Evolutionary conservation across 2,329 filamentous ascomycete genomes (phyloP).

Genomic region (Penicillium sp.): DNA sequence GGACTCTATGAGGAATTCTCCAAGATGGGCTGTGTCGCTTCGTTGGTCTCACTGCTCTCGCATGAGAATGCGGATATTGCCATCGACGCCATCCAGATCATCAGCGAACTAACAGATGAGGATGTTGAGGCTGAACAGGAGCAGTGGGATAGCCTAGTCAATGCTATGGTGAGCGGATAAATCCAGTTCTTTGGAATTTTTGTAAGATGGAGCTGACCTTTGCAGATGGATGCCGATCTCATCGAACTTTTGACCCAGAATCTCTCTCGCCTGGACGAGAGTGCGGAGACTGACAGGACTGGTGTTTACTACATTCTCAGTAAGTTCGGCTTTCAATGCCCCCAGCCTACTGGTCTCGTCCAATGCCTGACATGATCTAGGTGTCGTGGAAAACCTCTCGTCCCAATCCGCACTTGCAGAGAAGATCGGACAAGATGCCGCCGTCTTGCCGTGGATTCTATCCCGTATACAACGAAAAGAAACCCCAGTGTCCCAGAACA

Average conservation of each 20-base stretch:
- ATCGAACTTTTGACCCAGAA: slow-evolving; percentile 56
- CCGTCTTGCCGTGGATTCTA: slow-evolving; percentile 78
- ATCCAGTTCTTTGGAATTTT: too few species aligned
- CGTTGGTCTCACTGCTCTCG: slow-evolving; percentile 79
- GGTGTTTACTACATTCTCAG: slow-evolving; percentile 85
- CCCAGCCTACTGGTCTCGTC: too few species aligned
- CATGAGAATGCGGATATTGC: slow-evolving; percentile 98
- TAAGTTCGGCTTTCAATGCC: slow-evolving; percentile 28
- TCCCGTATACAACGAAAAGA: slow-evolving; percentile 74
- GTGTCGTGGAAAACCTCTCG: slow-evolving; percentile 83
- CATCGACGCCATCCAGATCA: slow-evolving; percentile 86
- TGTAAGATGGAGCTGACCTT: slow-evolving; percentile 23
- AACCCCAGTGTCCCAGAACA: slow-evolving; percentile 78
- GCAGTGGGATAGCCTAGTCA: slow-evolving; percentile 79
- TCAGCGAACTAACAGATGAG: slow-evolving; percentile 90
- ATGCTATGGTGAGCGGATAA: slow-evolving; percentile 56
- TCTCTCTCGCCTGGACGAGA: slow-evolving; percentile 79
- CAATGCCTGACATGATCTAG: slow-evolving; percentile 36
- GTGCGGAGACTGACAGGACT: slow-evolving; percentile 71
- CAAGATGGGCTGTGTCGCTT: slow-evolving; percentile 72
- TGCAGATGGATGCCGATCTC: slow-evolving; percentile 50
- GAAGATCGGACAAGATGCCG: slow-evolving; percentile 71
- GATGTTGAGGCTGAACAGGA: slow-evolving; percentile 81
- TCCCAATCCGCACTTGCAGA: slow-evolving; percentile 73
- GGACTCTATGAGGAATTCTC: slow-evolving; percentile 82